Evolutionary conservation across 176 grass and related monocot genomes (phyloP).

Genomic region (Tillandsia leiboldiana): DNA sequence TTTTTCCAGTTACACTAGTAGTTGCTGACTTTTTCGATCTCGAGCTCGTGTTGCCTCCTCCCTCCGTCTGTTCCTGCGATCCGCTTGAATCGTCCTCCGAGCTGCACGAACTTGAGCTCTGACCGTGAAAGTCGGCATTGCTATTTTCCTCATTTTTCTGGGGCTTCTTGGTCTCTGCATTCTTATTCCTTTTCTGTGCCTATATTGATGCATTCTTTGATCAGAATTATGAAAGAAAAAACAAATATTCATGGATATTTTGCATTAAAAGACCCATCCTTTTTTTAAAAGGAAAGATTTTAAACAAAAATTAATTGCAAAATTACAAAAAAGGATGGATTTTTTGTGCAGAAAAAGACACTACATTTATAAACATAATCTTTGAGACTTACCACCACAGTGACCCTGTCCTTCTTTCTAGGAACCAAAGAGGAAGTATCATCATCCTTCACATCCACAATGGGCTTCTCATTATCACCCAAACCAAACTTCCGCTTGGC

Average conservation of each 20-base stretch:
- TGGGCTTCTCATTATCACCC: slow-evolving; percentile 4
- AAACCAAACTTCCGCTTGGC: slow-evolving; percentile 34
- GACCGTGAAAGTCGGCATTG: slow-evolving; percentile 24
- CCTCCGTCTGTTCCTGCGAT: slow-evolving; percentile 7
- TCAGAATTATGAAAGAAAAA: background rate
- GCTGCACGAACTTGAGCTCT: slow-evolving; percentile 66
- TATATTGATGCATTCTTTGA: slow-evolving; percentile 19
- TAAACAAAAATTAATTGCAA: too few species aligned
- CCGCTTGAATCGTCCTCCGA: slow-evolving; percentile 51
- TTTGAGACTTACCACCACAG: slow-evolving; percentile 28
- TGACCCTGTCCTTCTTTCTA: slow-evolving; percentile 43
- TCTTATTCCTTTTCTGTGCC: slow-evolving; percentile 48
- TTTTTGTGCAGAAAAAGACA: too few species aligned
- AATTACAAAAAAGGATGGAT: too few species aligned
- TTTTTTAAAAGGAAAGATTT: too few species aligned
- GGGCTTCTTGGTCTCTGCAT: slow-evolving; percentile 21
- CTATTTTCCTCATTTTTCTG: slow-evolving; percentile 18
- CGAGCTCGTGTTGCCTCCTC: slow-evolving; percentile 30
- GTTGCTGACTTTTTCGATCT: slow-evolving; percentile 24
- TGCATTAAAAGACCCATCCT: too few species aligned
- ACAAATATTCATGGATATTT: too few species aligned
- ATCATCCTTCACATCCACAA: slow-evolving; percentile 16
- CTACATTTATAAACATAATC: background rate
- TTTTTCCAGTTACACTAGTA: slow-evolving; percentile 6
- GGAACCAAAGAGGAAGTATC: slow-evolving; percentile 8